Evolutionary conservation across 805 yeast species (phyloP), one percentile per base, ranked within the genome.

Genomic region (Kluyveromyces nonfermentans): DNA sequence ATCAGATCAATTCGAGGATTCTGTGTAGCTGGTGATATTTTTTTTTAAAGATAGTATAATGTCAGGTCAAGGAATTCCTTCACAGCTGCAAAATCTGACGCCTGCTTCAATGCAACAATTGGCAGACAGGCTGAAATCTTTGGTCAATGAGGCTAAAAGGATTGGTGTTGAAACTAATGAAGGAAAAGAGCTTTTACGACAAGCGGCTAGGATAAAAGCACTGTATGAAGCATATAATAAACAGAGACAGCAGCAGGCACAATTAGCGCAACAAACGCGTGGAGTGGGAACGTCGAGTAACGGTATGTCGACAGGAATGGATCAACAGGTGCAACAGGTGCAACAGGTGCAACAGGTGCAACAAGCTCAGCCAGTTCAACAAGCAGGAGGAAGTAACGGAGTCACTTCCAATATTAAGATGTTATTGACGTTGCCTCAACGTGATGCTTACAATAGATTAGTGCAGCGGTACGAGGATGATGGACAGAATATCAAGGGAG

Each of bases 191-290:
- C 82, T 81, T 52, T 63, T 76, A 51, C 70, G 69, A 47, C 77
- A 75, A 48, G 87, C 86, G 3, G 78, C 81, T 36, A 73, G 73
- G 43, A 77, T 82, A 49, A 80, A 77, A 57, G 75, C 74, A 37
- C 68, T 82, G 30, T 67, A 82, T 54, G 65, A 79, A 41, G 75
- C 73, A 44, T 77, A 74, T 53, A 75, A 49, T 70, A 72, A 53
- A 53, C 65, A 51, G 48, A 54, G 56, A 45, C 63, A 56, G 49
- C 63, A 51, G 43, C 53, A 54, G 6, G 57, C 55, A 6, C 55
- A 47, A 44, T 58, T 44, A 44, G 56, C 46, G 34, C 54, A 53
- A 19, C 22, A 22, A 7, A 45, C 48, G 33, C 48, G 47, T 15
- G 46, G 45, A 36, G 38, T 43, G 16, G 35, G 44, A 28, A 41